Conservation (phyloP, 805 yeast species). For the Dipodascopsis tothii region DNA sequence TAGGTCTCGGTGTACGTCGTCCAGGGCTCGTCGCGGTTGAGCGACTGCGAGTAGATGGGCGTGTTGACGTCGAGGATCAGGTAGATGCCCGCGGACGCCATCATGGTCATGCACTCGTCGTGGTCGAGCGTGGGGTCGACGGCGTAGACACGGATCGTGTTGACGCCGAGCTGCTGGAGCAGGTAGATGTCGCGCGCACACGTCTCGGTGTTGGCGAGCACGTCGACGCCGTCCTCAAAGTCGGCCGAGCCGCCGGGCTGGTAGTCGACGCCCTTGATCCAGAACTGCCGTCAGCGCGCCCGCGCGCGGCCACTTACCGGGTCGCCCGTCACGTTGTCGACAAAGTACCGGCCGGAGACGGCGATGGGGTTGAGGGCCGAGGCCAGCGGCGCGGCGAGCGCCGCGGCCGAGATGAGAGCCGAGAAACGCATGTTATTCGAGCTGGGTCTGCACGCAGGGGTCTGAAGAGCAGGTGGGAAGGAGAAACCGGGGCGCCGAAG, state of each 20-base stretch:
- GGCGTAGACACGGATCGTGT: constrained; percentile 82
- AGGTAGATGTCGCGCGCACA: constrained; percentile 79
- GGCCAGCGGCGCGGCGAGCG: constrained; percentile 8
- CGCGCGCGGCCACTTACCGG: constrained; percentile 43
- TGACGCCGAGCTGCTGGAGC: constrained; percentile 78
- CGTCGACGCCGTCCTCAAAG: constrained; percentile 47
- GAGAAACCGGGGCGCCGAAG: too few relatives aligned
- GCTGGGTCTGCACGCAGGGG: not conserved
- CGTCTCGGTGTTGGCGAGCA: constrained; percentile 58
- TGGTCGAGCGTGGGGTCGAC: constrained; percentile 76
- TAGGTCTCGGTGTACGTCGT: constrained; percentile 66
- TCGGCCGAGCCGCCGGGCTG: constrained; percentile 95
- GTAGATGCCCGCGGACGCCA: constrained; percentile 90
- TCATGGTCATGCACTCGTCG: constrained; percentile 81
- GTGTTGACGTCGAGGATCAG: constrained; percentile 86
- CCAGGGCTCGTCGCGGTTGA: constrained; percentile 93
- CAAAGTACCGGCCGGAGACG: constrained; percentile 62
- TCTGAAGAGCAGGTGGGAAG: not conserved
- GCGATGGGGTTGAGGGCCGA: constrained; percentile 53
- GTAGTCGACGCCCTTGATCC: constrained; percentile 81
- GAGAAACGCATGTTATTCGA: too few relatives aligned
- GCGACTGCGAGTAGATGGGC: constrained; percentile 66
- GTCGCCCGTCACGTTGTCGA: constrained; percentile 63
- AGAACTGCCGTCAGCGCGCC: constrained; percentile 41
- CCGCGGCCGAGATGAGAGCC: constrained; percentile 3